These are phyloP conservation scores for Trifolium pratense DNA, from an alignment of 306 rosid genomes.

Conservation along the genomic window DNA sequence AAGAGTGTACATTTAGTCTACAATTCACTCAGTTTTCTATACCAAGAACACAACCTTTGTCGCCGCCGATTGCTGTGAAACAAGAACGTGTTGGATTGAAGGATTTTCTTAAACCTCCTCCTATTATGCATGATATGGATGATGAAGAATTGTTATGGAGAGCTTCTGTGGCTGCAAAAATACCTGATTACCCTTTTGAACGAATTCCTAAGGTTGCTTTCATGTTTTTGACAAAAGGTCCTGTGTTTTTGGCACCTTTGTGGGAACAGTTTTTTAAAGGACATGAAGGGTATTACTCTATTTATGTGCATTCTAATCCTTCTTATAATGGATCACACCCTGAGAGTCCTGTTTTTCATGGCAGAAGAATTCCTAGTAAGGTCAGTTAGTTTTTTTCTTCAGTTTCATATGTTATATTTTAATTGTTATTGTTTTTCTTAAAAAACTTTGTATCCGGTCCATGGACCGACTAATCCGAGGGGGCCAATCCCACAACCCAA, in stretches of 20 bases:
- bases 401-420: not conserved
- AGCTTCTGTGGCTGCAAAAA: slow-evolving; percentile 70
- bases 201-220: slow-evolving; percentile 82
- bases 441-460: too few species aligned
- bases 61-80: not conserved
- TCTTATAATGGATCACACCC: slow-evolving; percentile 67
- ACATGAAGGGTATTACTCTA: slow-evolving; percentile 65
- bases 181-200: slow-evolving; percentile 56
- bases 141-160: slow-evolving; percentile 82
- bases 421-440: too few species aligned
- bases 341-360: slow-evolving; percentile 61
- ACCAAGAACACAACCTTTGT: slow-evolving; percentile 33
- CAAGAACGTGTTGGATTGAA: slow-evolving; percentile 53
- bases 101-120: slow-evolving; percentile 57
- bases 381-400: slow-evolving; percentile 50
- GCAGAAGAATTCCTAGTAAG: slow-evolving; percentile 81
- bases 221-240: slow-evolving; percentile 82
- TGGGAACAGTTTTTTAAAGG: slow-evolving; percentile 90
- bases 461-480: too few species aligned
- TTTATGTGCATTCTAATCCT: slow-evolving; percentile 85
- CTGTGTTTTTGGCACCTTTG: slow-evolving; percentile 70
- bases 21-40: slow-evolving; percentile 57
- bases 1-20: slow-evolving; percentile 58
- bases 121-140: slow-evolving; percentile 65
- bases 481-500: too few species aligned